These are phyloP conservation scores for Kodamaea lidongshanica DNA, from an alignment of 805 yeast species.

Conservation along the genomic window DNA sequence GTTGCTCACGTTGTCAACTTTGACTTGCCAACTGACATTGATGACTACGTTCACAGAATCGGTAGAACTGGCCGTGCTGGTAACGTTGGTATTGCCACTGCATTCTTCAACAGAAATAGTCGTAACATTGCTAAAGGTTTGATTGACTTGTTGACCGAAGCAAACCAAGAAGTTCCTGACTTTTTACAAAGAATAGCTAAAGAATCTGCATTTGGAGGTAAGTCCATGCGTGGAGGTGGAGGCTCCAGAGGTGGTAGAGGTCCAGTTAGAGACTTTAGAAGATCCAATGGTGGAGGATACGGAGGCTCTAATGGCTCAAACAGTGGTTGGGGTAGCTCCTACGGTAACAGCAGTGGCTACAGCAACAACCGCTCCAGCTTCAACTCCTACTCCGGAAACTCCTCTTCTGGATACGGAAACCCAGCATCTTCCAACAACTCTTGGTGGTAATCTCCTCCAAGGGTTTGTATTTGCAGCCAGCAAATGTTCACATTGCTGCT, in stretches of 20 bases:
- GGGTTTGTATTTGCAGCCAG: not conserved
- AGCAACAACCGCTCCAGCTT: constrained; percentile 8
- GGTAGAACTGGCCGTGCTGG: constrained; percentile 99
- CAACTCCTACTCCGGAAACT: constrained; percentile 17
- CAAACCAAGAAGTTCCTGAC: constrained; percentile 95
- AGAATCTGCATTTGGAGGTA: constrained; percentile 57
- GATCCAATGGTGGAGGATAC: constrained; percentile 24
- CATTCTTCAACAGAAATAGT: constrained; percentile 96
- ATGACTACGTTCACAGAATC: constrained; percentile 98
- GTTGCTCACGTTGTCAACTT: constrained; percentile 97
- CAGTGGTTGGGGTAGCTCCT: constrained; percentile 16
- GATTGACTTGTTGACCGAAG: constrained; percentile 82
- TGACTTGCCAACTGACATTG: constrained; percentile 94
- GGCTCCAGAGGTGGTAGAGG: constrained; percentile 46
- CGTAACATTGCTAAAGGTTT: constrained; percentile 82
- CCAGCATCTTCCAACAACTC: constrained; percentile 28
- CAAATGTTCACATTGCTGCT: constrained; percentile 2
- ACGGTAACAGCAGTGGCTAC: constrained; percentile 12
- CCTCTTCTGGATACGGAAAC: constrained; percentile 30
- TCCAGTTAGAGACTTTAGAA: constrained; percentile 54
- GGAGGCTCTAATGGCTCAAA: constrained; percentile 17
- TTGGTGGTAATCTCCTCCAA: constrained; percentile 38
- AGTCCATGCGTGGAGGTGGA: constrained; percentile 25
- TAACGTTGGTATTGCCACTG: constrained; percentile 96
- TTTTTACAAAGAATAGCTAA: constrained; percentile 77